Evolutionary conservation across 140 eudicot genomes (phyloP), one percentile per base, ranked within the genome.

Genomic region (Senecio squalidus): DNA sequence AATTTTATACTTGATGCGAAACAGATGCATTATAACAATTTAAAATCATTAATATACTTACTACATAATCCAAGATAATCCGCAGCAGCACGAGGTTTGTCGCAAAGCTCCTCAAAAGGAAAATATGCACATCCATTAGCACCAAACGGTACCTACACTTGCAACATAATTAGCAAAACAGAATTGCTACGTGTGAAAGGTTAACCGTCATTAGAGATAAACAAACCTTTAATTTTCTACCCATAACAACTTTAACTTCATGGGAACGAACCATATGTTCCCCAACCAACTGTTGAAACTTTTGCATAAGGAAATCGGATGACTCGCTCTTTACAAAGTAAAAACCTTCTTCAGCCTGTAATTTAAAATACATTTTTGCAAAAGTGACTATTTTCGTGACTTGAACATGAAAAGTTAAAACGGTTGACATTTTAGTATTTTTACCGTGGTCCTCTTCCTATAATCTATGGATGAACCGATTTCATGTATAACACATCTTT

Each of bases 31-130:
- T 6, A 51, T 24, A 1, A 46, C 15, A 54, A 41, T 21, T 15
- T 0, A 17, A 23, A 43, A 3, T 36, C 6, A 2, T 34, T 53
- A 69, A 28, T 36, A 30, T 26, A 64, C 98, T 84, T 87, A 87
- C 98, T 92, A 61, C 81, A 92, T 39, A 92, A 69, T 57, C 96
- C 98, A 68, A 84, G 82, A 76, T 92, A 92, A 73, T 92, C 98
- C 16, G 98, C 98, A 14, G 98, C 98, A n/a, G 96, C 98, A 69
- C 84, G 89, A 50, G 98, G 98, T 74, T 75, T 84, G 70, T 92
- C 91, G 51, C 98, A 91, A 3, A 91, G 91, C 55, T 86, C 95
- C 64, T 91, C 91, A 67, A 91, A 91, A 3, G 85, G 76, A 43
- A 91, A 86, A 72, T 76, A 91, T 4, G 96, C 96, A 72, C 98